phyloP scores from a whole-genome alignment of 169 alveolate species.

The Sarcocystis neurona region DNA sequence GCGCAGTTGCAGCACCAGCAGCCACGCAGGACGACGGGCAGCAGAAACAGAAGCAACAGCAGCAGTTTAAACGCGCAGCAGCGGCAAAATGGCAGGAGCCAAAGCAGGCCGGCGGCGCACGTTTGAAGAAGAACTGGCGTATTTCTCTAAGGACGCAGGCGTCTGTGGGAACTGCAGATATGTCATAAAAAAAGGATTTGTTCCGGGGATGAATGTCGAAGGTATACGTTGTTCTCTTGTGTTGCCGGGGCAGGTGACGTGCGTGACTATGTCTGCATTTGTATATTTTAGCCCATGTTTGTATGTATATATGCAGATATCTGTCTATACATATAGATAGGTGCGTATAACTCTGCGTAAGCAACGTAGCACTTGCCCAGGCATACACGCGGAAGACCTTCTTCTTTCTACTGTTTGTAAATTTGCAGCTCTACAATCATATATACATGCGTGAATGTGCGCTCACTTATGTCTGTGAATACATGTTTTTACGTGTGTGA shows the following conservation, averaged over 20 bases:
- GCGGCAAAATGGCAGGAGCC: neutral
- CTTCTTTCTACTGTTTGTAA: neutral
- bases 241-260: neutral
- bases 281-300: neutral
- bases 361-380: no score
- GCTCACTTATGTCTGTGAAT: neutral
- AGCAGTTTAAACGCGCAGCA: no score
- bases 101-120: conserved; percentile 9
- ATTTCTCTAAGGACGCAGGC: conserved; percentile 1
- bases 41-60: no score
- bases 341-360: conserved; percentile 11
- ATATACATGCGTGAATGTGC: neutral
- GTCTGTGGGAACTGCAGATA: conserved; percentile 10
- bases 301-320: neutral
- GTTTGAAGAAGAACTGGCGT: conserved; percentile 52
- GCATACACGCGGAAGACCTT: no score
- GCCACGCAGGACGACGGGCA: no score
- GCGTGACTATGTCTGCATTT: conserved; percentile 5
- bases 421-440: conserved; percentile 13
- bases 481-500: neutral
- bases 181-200: conserved; percentile 77
- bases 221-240: conserved; percentile 60
- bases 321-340: neutral
- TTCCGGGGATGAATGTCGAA: conserved; percentile 82
- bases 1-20: no score